phyloP scores from a whole-genome alignment of 495 filamentous ascomycete species.

The Pyronema omphalodes region DNA sequence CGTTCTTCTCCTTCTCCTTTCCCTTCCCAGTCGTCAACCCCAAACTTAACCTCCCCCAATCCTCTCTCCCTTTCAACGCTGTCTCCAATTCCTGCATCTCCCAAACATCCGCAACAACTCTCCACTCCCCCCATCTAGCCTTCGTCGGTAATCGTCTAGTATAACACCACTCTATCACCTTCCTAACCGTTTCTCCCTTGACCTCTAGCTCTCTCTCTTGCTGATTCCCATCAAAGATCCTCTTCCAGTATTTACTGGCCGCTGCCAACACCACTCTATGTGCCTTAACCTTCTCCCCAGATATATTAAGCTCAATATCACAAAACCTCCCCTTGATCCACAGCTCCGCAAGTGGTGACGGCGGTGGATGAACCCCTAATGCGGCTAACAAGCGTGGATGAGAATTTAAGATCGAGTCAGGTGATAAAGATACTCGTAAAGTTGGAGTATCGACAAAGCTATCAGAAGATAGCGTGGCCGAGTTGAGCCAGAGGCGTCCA shows the following conservation, averaged over 20 bases:
- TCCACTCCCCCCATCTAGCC: slow-evolving; percentile 53
- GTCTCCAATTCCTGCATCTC: slow-evolving; percentile 50
- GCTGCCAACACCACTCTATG: slow-evolving; percentile 8
- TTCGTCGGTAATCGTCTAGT: slow-evolving; percentile 49
- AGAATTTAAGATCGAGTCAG: not conserved
- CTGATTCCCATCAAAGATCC: not conserved
- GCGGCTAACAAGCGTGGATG: not conserved
- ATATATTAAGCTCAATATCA: slow-evolving; percentile 10
- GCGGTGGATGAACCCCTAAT: slow-evolving; percentile 1
- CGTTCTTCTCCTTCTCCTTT: not conserved
- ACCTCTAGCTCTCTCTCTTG: not conserved
- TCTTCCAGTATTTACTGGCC: slow-evolving; percentile 7
- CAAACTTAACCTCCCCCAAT: slow-evolving; percentile 37
- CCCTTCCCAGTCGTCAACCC: not conserved
- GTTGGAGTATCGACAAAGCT: not conserved
- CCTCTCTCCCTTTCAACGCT: slow-evolving; percentile 38
- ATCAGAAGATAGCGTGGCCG: not conserved
- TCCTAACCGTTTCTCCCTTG: not conserved
- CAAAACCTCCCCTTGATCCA: slow-evolving; percentile 6
- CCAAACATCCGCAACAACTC: slow-evolving; percentile 41
- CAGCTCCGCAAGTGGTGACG: not conserved
- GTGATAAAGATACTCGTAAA: not conserved
- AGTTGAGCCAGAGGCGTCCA: not conserved
- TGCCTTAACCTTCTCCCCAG: slow-evolving; percentile 2
- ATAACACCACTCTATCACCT: not conserved